Percentiles rank a stretch among this genome's conserved stretches.
phyloP scores from a whole-genome alignment of 306 rosid genomes.

The Carpinus viminea region DNA sequence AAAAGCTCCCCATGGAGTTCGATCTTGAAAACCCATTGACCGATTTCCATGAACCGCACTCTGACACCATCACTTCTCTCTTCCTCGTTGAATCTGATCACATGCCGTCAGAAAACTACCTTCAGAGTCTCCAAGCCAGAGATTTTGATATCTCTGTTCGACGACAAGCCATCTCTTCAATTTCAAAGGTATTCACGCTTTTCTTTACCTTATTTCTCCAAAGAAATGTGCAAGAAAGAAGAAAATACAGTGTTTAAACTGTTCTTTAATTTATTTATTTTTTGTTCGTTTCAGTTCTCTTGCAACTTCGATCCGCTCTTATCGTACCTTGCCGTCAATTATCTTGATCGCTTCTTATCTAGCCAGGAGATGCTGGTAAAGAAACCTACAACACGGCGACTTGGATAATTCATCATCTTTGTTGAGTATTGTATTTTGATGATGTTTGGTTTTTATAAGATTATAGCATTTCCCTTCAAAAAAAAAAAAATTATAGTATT shows the following conservation, averaged over 20 bases:
- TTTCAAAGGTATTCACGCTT: constrained; percentile 59
- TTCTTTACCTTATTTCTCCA: neutral
- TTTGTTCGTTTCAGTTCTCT: constrained; percentile 45
- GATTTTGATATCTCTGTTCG: constrained; percentile 56
- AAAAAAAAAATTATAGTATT: neutral
- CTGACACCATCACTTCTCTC: constrained; percentile 52
- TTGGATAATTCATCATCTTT: constrained; percentile 1
- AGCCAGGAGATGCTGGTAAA: constrained; percentile 64
- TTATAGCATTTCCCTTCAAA: too few relatives aligned
- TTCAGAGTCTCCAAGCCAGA: constrained; percentile 44
- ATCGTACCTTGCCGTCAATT: constrained; percentile 76
- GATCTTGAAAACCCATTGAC: constrained; percentile 87
- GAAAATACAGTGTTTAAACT: neutral
- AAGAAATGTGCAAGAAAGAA: neutral
- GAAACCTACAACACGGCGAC: neutral
- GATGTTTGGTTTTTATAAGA: neutral
- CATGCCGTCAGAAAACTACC: constrained; percentile 64
- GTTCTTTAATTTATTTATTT: neutral
- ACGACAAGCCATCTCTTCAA: constrained; percentile 52
- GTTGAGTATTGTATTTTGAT: neutral
- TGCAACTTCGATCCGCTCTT: constrained; percentile 59
- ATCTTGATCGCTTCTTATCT: constrained; percentile 85
- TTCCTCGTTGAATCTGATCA: constrained; percentile 79
- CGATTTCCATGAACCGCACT: constrained; percentile 43
- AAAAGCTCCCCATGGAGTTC: constrained; percentile 66